Evolutionary conservation across 495 filamentous ascomycete genomes (phyloP), one percentile per base, ranked within the genome.

Genomic region (Peziza echinospora): DNA sequence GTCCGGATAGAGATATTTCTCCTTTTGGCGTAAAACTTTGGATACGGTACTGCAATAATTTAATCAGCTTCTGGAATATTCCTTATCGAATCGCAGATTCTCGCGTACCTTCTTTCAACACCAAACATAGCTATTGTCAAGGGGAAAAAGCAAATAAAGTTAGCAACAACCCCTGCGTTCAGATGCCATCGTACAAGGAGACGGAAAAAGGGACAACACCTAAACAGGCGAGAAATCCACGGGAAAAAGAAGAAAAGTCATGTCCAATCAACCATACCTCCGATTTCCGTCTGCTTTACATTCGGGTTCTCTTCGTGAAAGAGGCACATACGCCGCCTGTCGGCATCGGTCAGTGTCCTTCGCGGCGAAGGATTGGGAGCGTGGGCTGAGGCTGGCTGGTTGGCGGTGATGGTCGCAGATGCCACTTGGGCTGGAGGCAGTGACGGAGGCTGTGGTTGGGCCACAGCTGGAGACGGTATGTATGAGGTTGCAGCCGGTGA

Each of bases 251-350:
- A 37, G 30, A 37, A 13, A 37, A 13, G 3, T 37, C 1, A n/a
- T n/a, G n/a, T n/a, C n/a, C n/a, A n/a, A n/a, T n/a, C n/a, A n/a
- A n/a, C n/a, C n/a, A 21, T 68, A 85, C 81, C 77, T 67, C 89
- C 89, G 66, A 99, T 99, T 59, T 96, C 89, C 21, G 86, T 93
- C 63, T 99, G 89, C 65, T 96, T 93, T n/a, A 82, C 81, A 45
- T 73, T 79, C 41, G 87, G 89, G 58, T 96, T 77, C 54, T 93
- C 85, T 59, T 92, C 84, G 57, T 87, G 82, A 63, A 92, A 99
- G 55, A 84, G 70, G 61, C 89, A 96, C 86, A 99, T 99, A 44
- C 75, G 73, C 47, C 85, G 75, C 44, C 89, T 75, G 58, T 94
- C 86, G 24, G 81, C 76, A 62, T 96, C 87, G 21, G 89, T 96